Percentiles rank a stretch among this genome's conserved stretches.
phyloP scores from a whole-genome alignment of 2,329 filamentous ascomycete species.

The Fusarium sp. region DNA sequence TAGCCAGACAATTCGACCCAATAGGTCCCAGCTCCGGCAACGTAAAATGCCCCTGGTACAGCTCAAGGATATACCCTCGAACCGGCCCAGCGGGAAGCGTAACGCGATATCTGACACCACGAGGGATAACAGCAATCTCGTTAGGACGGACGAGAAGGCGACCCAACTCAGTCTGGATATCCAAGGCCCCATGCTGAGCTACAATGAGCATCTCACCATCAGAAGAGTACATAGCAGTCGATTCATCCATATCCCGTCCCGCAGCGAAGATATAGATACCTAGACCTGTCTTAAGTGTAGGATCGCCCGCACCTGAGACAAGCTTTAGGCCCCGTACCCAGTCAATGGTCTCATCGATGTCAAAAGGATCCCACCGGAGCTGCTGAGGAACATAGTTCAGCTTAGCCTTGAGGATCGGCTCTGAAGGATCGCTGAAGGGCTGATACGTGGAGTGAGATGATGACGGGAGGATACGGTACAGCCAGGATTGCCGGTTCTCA shows the following conservation, averaged over 20 bases:
- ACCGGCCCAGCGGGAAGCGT: conserved; percentile 70
- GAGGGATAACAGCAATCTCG: conserved; percentile 81
- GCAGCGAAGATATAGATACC: conserved; percentile 86
- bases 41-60: conserved; percentile 78
- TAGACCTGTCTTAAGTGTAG: conserved; percentile 82
- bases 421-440: conserved; percentile 4
- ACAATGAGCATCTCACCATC: conserved; percentile 85
- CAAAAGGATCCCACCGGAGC: conserved; percentile 84
- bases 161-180: conserved; percentile 83
- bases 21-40: conserved; percentile 80
- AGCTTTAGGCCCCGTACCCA: conserved; percentile 73
- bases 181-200: conserved; percentile 78
- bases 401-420: conserved; percentile 41
- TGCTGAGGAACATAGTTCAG: conserved; percentile 74
- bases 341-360: conserved; percentile 72
- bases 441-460: conserved; percentile 68
- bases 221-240: conserved; percentile 84
- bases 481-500: conserved; percentile 78
- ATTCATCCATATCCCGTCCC: conserved; percentile 78
- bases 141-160: conserved; percentile 79
- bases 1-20: conserved; percentile 79
- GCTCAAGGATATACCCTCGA: conserved; percentile 80
- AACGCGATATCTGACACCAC: conserved; percentile 80
- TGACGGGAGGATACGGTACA: conserved; percentile 76
- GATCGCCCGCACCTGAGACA: conserved; percentile 83